Conservation (phyloP, 108 stramenopile species). For the Schizochytrium sp. region DNA sequence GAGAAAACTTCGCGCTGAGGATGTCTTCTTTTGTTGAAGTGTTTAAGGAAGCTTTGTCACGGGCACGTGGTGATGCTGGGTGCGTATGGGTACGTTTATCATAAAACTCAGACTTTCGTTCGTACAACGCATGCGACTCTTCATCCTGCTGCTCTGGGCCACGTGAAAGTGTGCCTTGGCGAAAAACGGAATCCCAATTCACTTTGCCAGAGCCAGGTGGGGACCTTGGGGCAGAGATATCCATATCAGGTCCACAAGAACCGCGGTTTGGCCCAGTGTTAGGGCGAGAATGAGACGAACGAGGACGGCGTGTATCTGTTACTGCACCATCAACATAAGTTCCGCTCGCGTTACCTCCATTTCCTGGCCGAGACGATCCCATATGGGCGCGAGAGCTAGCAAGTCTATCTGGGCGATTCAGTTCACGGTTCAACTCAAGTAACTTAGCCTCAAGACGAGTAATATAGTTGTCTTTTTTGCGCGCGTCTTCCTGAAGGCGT, state of each 20-base stretch:
- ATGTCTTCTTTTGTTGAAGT: too few species aligned
- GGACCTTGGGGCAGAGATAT: neutral
- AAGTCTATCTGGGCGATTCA: neutral
- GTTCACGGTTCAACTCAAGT: conserved; percentile 19
- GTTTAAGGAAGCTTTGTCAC: too few species aligned
- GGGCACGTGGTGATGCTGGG: too few species aligned
- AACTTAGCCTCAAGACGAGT: conserved; percentile 25
- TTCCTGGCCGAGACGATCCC: too few species aligned
- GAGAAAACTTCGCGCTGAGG: too few species aligned
- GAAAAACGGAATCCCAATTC: conserved; percentile 13
- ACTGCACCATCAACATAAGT: too few species aligned
- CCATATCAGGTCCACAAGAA: neutral
- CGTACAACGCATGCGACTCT: neutral
- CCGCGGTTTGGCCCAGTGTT: neutral
- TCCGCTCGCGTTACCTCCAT: too few species aligned
- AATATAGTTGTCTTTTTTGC: conserved; percentile 28
- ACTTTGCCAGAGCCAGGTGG: neutral
- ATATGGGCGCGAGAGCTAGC: neutral
- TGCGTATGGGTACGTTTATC: too few species aligned
- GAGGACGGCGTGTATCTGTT: too few species aligned
- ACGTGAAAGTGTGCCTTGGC: conserved; percentile 19
- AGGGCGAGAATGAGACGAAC: too few species aligned
- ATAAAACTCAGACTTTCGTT: too few species aligned
- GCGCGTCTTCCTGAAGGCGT: conserved; percentile 17
- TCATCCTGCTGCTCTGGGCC: neutral